Evolutionary conservation across 805 yeast genomes (phyloP).

Genomic region (Starmerella etchellsii): DNA sequence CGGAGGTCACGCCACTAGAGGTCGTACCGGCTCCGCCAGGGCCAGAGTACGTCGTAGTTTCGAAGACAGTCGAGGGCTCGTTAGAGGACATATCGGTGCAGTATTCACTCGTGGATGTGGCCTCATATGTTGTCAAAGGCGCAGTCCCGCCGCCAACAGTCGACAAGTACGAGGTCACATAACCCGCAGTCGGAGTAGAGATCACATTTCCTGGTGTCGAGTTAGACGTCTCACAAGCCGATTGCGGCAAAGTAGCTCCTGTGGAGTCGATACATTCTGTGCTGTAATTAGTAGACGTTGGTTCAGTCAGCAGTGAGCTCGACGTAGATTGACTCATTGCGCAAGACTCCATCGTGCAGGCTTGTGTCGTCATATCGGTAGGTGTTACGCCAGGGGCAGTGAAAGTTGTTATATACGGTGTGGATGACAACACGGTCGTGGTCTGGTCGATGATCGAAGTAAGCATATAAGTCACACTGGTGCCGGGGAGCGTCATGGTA

Average conservation of each 20-base stretch:
- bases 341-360: slow-evolving; percentile 9
- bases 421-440: not conserved
- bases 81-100: slow-evolving; percentile 5
- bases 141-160: slow-evolving; percentile 5
- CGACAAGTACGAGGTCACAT: slow-evolving; percentile 3
- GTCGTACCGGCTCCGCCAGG: not conserved
- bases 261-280: slow-evolving; percentile 6
- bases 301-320: not conserved
- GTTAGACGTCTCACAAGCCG: not conserved
- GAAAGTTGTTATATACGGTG: not conserved
- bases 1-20: not conserved
- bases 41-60: slow-evolving; percentile 1
- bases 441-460: not conserved
- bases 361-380: not conserved
- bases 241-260: slow-evolving; percentile 1
- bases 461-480: not conserved
- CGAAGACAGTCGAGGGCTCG: slow-evolving; percentile 1
- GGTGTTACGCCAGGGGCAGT: too few species aligned
- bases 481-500: not conserved
- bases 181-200: not conserved
- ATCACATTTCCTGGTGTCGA: too few species aligned
- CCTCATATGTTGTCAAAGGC: not conserved
- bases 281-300: not conserved
- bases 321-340: slow-evolving; percentile 6
- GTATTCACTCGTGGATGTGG: slow-evolving; percentile 7